Evolutionary conservation across 768 basidiomycete species (phyloP).

Genomic region (Tricholoma terreum): DNA sequence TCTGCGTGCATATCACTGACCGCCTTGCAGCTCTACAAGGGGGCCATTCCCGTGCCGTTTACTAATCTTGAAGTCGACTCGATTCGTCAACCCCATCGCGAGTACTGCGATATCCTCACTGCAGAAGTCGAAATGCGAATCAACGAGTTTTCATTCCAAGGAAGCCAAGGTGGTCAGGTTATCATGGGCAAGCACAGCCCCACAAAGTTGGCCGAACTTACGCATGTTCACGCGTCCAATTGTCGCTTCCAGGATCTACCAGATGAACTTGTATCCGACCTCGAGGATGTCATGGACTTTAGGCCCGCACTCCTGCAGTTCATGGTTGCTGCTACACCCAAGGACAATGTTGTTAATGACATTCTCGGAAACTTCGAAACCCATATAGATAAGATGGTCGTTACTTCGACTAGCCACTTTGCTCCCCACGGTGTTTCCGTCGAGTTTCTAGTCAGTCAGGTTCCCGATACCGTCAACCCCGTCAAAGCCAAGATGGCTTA

Average conservation of each 20-base stretch:
- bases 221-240: slow-evolving; percentile 52
- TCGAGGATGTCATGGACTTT: slow-evolving; percentile 35
- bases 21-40: slow-evolving; percentile 70
- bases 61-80: slow-evolving; percentile 22
- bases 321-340: slow-evolving; percentile 72
- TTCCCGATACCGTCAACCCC: slow-evolving; percentile 75
- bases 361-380: slow-evolving; percentile 49
- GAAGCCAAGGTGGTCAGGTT: slow-evolving; percentile 30
- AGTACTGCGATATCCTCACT: slow-evolving; percentile 48
- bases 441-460: slow-evolving; percentile 49
- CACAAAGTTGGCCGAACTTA: slow-evolving; percentile 30
- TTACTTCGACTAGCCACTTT: slow-evolving; percentile 42
- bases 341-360: slow-evolving; percentile 41
- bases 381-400: slow-evolving; percentile 48
- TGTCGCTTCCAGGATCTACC: slow-evolving; percentile 50
- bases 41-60: slow-evolving; percentile 42
- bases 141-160: slow-evolving; percentile 18
- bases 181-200: slow-evolving; percentile 26
- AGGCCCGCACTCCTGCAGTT: slow-evolving; percentile 70
- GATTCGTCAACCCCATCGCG: slow-evolving; percentile 39
- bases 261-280: slow-evolving; percentile 25
- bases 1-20: background rate
- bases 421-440: slow-evolving; percentile 39
- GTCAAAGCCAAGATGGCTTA: slow-evolving; percentile 81
- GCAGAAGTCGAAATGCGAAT: slow-evolving; percentile 33